phyloP scores from a whole-genome alignment of 192 early-diverging fungal genomes.

The Entophlyctis luteolus region DNA sequence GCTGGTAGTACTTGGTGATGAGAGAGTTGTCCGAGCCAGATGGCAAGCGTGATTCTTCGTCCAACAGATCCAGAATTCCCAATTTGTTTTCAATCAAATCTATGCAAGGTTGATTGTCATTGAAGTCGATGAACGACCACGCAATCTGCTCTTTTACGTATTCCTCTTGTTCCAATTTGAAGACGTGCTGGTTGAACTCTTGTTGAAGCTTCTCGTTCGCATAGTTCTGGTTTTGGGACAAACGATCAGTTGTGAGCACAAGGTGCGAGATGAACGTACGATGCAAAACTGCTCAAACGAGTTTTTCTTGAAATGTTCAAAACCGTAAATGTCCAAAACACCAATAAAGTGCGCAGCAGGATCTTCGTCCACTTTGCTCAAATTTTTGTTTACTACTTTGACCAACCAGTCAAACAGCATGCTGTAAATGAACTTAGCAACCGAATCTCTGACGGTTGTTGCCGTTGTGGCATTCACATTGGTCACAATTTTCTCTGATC shows the following conservation, averaged over 20 bases:
- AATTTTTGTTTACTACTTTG: conserved; percentile 77
- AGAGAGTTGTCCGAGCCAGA: conserved; percentile 81
- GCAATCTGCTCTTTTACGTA: conserved; percentile 93
- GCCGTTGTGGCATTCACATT: conserved; percentile 71
- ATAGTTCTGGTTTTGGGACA: conserved; percentile 39
- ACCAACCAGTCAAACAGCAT: conserved; percentile 97
- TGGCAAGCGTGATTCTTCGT: conserved; percentile 87
- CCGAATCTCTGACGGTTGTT: conserved; percentile 78
- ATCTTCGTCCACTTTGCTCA: conserved; percentile 46
- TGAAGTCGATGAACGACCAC: conserved; percentile 98
- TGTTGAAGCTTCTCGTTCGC: conserved; percentile 98
- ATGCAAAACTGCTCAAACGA: conserved; percentile 99
- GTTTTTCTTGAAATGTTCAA: conserved; percentile 99
- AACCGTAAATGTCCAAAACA: conserved; percentile 98
- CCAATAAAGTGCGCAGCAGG: conserved; percentile 76
- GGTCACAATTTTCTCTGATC: conserved; percentile 88
- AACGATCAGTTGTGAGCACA: background rate
- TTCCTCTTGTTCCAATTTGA: conserved; percentile 98
- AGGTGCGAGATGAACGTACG: conserved; percentile 2
- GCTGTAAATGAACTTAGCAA: conserved; percentile 96
- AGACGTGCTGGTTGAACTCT: conserved; percentile 97
- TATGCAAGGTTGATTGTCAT: conserved; percentile 97
- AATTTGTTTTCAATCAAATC: conserved; percentile 95
- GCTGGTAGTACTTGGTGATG: conserved; percentile 85
- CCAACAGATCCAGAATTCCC: conserved; percentile 90